Evolutionary conservation across 2,329 filamentous ascomycete genomes (phyloP).

Genomic region (Daldinia sp.): DNA sequence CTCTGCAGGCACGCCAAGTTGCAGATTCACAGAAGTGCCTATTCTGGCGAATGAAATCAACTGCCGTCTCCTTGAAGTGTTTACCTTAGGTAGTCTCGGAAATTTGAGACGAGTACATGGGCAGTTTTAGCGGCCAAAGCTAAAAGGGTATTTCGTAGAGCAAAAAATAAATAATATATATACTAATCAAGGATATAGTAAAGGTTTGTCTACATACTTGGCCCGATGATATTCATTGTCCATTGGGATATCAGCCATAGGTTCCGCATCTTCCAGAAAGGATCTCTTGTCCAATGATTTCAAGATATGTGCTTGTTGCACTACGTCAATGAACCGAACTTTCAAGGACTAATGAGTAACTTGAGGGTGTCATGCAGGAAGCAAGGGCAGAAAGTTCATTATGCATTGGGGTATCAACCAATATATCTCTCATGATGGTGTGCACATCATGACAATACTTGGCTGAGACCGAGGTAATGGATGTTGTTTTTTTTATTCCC

Average conservation of each 20-base stretch:
- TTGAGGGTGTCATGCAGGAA: slow-evolving; percentile 36
- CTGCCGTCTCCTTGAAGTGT: slow-evolving; percentile 27
- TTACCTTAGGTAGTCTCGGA: slow-evolving; percentile 1
- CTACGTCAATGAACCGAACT: slow-evolving; percentile 28
- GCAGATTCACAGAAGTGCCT: slow-evolving; percentile 17
- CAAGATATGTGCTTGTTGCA: slow-evolving; percentile 19
- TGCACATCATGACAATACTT: slow-evolving; percentile 27
- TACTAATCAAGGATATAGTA: background rate
- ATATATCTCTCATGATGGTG: slow-evolving; percentile 33
- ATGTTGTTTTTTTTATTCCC: slow-evolving; percentile 14
- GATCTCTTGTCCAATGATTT: slow-evolving; percentile 19
- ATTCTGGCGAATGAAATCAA: slow-evolving; percentile 12
- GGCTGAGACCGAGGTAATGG: slow-evolving; percentile 32
- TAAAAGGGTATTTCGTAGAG: slow-evolving; percentile 4
- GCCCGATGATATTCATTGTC: slow-evolving; percentile 10
- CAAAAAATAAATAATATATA: too few relatives aligned
- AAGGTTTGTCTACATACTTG: slow-evolving; percentile 16
- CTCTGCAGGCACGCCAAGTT: slow-evolving; percentile 27
- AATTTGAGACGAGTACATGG: slow-evolving; percentile 6
- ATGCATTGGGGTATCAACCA: slow-evolving; percentile 35
- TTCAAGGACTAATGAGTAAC: slow-evolving; percentile 18
- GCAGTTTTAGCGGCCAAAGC: slow-evolving; percentile 18
- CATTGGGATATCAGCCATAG: slow-evolving; percentile 34
- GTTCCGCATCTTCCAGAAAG: slow-evolving; percentile 31
- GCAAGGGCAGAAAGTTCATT: slow-evolving; percentile 31